A percentile compares a stretch with the other conserved stretches of the same genome.
Evolutionary conservation across 345 rosid genomes (phyloP).

Genomic region (Abelmoschus esculentus): DNA sequence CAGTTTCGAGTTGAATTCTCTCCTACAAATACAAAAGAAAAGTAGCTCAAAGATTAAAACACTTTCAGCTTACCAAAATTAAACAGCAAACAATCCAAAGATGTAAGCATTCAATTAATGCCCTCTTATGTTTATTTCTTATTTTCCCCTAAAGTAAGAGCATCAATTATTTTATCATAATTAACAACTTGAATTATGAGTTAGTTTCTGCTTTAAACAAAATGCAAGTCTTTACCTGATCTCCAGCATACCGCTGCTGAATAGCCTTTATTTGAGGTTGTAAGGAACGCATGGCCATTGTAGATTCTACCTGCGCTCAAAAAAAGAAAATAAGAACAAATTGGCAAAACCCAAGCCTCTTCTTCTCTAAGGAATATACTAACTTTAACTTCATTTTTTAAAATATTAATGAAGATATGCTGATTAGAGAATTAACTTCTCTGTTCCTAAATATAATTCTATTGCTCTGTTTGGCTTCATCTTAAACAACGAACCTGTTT

Average conservation of each 20-base stretch:
- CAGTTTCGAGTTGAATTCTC: slow-evolving; percentile 87
- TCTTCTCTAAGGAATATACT: not conserved
- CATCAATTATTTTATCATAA: slow-evolving; percentile 17
- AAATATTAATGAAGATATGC: not conserved
- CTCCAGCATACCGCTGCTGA: slow-evolving; percentile 74
- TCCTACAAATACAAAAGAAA: slow-evolving; percentile 46
- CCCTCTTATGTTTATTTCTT: not conserved
- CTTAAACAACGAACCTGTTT: slow-evolving; percentile 55
- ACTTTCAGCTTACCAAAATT: not conserved
- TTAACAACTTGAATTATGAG: not conserved
- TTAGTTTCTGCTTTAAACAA: not conserved
- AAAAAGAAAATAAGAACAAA: not conserved
- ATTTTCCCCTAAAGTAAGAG: not conserved
- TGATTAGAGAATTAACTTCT: not conserved
- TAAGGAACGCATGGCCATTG: slow-evolving; percentile 88
- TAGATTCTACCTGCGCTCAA: slow-evolving; percentile 71
- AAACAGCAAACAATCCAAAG: not conserved
- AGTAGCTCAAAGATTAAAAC: not conserved
- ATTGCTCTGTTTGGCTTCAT: not conserved
- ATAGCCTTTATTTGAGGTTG: slow-evolving; percentile 92
- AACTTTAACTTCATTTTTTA: not conserved
- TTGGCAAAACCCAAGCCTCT: not conserved
- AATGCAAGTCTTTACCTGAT: slow-evolving; percentile 34
- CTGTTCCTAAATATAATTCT: not conserved
- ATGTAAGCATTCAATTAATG: not conserved